These are phyloP conservation scores for Candolleomyces aberdarensis DNA, from an alignment of 768 basidiomycete genomes.

Conservation along the genomic window DNA sequence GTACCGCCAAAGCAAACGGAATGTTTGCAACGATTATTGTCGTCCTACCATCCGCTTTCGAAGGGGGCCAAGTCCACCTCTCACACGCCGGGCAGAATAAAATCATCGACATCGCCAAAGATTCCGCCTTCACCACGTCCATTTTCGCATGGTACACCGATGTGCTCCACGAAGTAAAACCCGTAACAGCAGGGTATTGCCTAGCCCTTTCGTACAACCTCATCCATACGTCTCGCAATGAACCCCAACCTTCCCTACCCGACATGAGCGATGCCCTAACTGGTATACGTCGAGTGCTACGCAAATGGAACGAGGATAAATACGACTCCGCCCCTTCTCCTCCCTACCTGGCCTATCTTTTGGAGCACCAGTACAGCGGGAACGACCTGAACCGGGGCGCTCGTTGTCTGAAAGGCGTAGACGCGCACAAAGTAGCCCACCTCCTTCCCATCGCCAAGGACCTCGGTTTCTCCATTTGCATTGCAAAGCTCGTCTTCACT, in stretches of 20 bases:
- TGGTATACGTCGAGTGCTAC: slow-evolving; percentile 29
- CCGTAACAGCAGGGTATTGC: slow-evolving; percentile 45
- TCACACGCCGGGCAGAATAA: too few species aligned
- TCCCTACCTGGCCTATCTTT: slow-evolving; percentile 22
- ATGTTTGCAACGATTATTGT: slow-evolving; percentile 54
- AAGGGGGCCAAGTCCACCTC: too few species aligned
- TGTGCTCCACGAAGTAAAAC: slow-evolving; percentile 48
- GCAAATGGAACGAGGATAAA: slow-evolving; percentile 30
- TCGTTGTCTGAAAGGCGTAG: slow-evolving; percentile 34
- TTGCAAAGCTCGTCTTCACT: slow-evolving; percentile 32
- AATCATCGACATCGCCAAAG: slow-evolving; percentile 13
- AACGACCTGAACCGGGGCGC: slow-evolving; percentile 19
- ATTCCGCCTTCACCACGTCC: slow-evolving; percentile 30
- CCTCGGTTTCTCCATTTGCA: slow-evolving; percentile 30
- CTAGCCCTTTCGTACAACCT: slow-evolving; percentile 52
- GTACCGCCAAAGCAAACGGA: slow-evolving; percentile 43
- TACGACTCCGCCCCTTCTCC: slow-evolving; percentile 16
- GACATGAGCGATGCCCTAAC: slow-evolving; percentile 17
- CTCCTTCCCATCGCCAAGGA: slow-evolving; percentile 30
- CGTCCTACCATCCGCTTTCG: slow-evolving; percentile 21
- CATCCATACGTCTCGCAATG: slow-evolving; percentile 34
- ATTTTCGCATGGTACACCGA: slow-evolving; percentile 53
- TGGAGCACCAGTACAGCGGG: slow-evolving; percentile 25
- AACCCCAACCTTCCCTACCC: slow-evolving; percentile 25
- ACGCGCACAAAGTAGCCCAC: slow-evolving; percentile 30